These are phyloP conservation scores for Solanum verrucosum DNA, from an alignment of 257 asterid genomes.

Conservation along the genomic window DNA sequence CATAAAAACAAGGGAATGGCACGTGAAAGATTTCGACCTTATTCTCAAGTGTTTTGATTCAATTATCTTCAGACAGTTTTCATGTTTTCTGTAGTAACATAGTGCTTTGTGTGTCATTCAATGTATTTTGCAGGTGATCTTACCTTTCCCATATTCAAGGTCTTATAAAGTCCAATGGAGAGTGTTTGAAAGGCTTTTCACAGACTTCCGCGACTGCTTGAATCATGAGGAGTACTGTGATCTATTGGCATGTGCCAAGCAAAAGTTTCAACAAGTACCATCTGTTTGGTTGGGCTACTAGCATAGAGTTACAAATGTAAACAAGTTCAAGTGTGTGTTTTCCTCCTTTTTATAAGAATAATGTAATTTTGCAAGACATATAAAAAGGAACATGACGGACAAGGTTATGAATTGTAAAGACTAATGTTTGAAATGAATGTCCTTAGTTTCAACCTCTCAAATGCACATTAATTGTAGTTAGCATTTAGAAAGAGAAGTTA, in stretches of 20 bases:
- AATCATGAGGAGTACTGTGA: constrained; percentile 42
- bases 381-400: background rate
- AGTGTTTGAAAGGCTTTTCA: constrained; percentile 62
- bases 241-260: constrained; percentile 50
- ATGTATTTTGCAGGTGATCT: constrained; percentile 34
- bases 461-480: background rate
- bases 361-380: background rate
- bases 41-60: background rate
- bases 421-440: background rate
- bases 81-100: background rate
- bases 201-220: constrained; percentile 66
- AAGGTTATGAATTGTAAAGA: background rate
- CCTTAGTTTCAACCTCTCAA: background rate
- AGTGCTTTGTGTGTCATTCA: background rate
- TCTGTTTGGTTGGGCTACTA: constrained; percentile 63
- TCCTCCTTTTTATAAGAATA: background rate
- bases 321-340: background rate
- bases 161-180: constrained; percentile 62
- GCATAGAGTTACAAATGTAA: background rate
- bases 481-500: background rate
- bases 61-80: background rate
- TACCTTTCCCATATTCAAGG: constrained; percentile 57
- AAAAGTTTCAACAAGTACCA: constrained; percentile 58
- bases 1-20: background rate
- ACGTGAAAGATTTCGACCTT: background rate